phyloP scores from a whole-genome alignment of 495 filamentous ascomycete species.

The Podospora conica region DNA sequence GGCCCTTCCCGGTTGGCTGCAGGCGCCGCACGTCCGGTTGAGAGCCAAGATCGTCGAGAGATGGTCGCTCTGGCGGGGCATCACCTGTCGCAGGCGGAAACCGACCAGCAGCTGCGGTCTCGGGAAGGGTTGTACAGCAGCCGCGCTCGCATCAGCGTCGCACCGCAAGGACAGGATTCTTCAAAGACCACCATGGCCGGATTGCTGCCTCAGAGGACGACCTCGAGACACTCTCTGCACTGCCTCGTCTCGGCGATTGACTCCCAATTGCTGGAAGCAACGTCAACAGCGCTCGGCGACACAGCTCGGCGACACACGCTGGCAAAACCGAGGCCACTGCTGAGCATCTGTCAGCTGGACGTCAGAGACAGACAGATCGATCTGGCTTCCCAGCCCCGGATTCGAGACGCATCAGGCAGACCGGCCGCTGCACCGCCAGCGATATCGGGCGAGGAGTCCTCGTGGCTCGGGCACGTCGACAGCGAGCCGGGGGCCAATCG shows the following conservation, averaged over 20 bases:
- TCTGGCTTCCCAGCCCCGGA: slow-evolving; percentile 22
- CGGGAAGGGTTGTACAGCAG: neutral
- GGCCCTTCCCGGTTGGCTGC: slow-evolving; percentile 1
- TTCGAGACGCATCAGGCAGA: slow-evolving; percentile 10
- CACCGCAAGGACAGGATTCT: neutral
- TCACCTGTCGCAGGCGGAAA: neutral
- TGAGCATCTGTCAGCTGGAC: slow-evolving; percentile 12
- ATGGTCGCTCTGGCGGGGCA: neutral
- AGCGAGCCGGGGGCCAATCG: neutral
- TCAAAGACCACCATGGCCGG: neutral
- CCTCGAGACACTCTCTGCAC: neutral
- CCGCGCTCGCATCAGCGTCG: neutral
- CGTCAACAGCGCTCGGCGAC: too few species aligned
- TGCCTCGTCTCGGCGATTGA: slow-evolving; percentile 3
- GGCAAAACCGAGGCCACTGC: neutral
- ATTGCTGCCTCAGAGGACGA: neutral
- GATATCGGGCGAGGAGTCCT: slow-evolving; percentile 17
- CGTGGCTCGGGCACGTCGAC: neutral
- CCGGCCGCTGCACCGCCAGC: slow-evolving; percentile 15
- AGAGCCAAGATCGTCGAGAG: neutral
- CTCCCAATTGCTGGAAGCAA: neutral
- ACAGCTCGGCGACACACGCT: neutral
- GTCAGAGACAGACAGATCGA: slow-evolving; percentile 18
- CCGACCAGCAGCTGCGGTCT: neutral
- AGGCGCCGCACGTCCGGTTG: neutral